Evolutionary conservation across 805 yeast species (phyloP), one percentile per base, ranked within the genome.

Genomic region (Phaffomyces opuntiae): DNA sequence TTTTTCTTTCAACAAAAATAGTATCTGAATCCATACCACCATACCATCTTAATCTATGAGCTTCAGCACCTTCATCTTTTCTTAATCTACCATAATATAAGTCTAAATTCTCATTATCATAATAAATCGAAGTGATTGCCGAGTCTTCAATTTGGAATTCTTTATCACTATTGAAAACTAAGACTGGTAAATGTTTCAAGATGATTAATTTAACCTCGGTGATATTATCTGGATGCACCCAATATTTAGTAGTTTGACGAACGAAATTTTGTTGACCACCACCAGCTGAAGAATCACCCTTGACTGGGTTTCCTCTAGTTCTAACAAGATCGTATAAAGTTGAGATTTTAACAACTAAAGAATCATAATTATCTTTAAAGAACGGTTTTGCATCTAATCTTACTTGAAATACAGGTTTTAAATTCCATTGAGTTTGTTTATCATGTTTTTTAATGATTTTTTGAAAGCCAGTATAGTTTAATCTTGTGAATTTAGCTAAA

Each of bases 161-260:
- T 69, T 93, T 93, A 61, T 89, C 89, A 39, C 97, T 81, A 62
- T 93, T 93, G 77, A 93, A 93, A 21, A 93, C 99, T 54, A 93
- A 75, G 16, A 93, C 99, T 2, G 99, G 99, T 56, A 93, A 74
- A 69, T 93, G 98, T 68, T 93, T 91, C 62, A 93, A 74, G 52
- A 93, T 83, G 53, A 88, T 84, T 61, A 93, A 78, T 70, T 93
- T 93, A 65, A 93, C 77, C 70, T 93, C 98, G 14, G 98, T 93
- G 63, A 93, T 89, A 65, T 93, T 91, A 66, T 93, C 98, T 3
- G 97, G 96, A 99, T 93, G 99, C 31, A 93, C 98, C 99, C 99
- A 93, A 68, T 93, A 93, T 63, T 93, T 93, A 8, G 99, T 93
- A 19, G 99, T 93, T 68, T 93, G 99, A 67, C 99, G 84, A 39